Evolutionary conservation across 2,329 filamentous ascomycete genomes (phyloP), one percentile per base, ranked within the genome.

Genomic region (Alternaria atra): DNA sequence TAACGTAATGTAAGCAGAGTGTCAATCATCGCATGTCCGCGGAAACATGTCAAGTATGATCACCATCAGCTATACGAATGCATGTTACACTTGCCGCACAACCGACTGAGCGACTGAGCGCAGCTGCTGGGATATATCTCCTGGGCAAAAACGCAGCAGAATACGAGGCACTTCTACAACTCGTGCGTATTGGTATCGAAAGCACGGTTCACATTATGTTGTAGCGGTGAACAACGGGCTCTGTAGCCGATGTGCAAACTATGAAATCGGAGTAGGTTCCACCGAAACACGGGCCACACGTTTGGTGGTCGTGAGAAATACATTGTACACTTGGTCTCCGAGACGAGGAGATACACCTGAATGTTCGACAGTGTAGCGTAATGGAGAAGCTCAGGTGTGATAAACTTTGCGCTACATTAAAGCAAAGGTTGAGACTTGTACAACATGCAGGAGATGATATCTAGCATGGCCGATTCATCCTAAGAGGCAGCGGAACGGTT

Each of bases 381-480:
- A 35, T 35, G 9, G 32, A 25, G 46, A 35, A 50, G 23, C 34
- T 25, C 20, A 37, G 20, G 32, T 27, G 32, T 17, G 20, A 50
- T 37, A 35, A 50, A 50, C 17, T 35, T 35, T 15, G 32, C 46
- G 20, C 46, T 50, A 50, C 29, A 47, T 20, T 17, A n/a, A 23
- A 50, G 30, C 32, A 15, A 50, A 27, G 20, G 32, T 9, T 27
- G 20, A 50, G 15, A n/a, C 20, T 37, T 32, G 20, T 25, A n/a
- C 46, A 50, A 15, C 32, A 34, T 37, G 46, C 46, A 50, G 46
- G 46, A 37, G 13, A 35, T 37, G 9, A n/a, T 50, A 50, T 50
- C 30, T 35, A 50, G 34, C 30, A 37, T 35, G 37, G 46, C 30
- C 20, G 32, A 35, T 25, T 20, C 32, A 35, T 37, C 32, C 25